Conservation (phyloP, 495 filamentous ascomycete genomes). For the Hypoxylon trugodes region DNA sequence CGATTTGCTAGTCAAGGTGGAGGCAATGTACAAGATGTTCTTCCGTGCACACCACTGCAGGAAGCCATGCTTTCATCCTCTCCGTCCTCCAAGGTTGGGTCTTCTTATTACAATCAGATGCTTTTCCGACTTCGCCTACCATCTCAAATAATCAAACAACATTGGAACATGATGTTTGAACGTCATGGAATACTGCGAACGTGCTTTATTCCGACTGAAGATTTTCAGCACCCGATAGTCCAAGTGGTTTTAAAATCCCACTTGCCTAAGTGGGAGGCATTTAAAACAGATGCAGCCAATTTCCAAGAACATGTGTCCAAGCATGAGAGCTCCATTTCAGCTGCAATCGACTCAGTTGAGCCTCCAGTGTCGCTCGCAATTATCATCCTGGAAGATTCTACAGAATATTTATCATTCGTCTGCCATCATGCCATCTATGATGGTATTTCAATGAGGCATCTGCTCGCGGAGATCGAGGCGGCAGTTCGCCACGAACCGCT, state of each 20-base stretch:
- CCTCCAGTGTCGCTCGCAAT: conserved; percentile 51
- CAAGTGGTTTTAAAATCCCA: conserved; percentile 63
- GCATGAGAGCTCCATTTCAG: conserved; percentile 42
- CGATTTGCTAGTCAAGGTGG: conserved; percentile 46
- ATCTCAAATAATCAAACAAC: conserved; percentile 31
- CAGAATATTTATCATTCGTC: conserved; percentile 64
- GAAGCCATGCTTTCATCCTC: conserved; percentile 78
- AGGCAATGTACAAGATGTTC: conserved; percentile 57
- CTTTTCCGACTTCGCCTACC: conserved; percentile 47
- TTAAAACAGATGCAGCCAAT: conserved; percentile 19
- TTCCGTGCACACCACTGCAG: conserved; percentile 84
- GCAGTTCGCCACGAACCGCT: conserved; percentile 56
- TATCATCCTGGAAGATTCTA: conserved; percentile 27
- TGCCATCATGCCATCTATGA: conserved; percentile 85
- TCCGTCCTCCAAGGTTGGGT: conserved; percentile 29
- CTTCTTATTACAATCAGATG: conserved; percentile 55
- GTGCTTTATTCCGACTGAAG: conserved; percentile 64
- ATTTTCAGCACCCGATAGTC: conserved; percentile 59
- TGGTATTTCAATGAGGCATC: conserved; percentile 69
- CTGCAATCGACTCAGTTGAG: conserved; percentile 41
- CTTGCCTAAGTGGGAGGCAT: conserved; percentile 44
- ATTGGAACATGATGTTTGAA: conserved; percentile 61
- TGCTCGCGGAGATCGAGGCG: conserved; percentile 72
- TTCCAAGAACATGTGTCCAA: conserved; percentile 35
- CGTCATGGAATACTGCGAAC: conserved; percentile 73